Evolutionary conservation across 2,329 filamentous ascomycete species (phyloP).

Genomic region (Pseudogymnoascus sp.): DNA sequence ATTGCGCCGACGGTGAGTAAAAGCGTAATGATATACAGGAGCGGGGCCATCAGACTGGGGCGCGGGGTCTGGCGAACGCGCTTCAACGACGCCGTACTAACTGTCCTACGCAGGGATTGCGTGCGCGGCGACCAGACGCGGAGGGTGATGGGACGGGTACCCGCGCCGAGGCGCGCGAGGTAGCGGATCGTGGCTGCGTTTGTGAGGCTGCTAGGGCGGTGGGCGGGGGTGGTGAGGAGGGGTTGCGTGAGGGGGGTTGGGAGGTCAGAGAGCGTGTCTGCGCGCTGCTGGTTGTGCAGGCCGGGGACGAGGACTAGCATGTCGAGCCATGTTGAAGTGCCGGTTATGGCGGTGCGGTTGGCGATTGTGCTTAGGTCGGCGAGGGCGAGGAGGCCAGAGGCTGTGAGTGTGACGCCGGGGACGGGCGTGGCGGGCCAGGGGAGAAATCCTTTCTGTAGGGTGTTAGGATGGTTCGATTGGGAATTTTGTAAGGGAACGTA

Average conservation of each 20-base stretch:
- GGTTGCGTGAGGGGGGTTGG: slow-evolving; percentile 30
- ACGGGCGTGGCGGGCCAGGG: slow-evolving; percentile 38
- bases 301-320: slow-evolving; percentile 50
- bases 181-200: slow-evolving; percentile 47
- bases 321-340: slow-evolving; percentile 48
- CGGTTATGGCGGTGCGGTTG: slow-evolving; percentile 45
- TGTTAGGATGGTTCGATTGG: not conserved
- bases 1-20: slow-evolving; percentile 37
- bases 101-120: slow-evolving; percentile 4
- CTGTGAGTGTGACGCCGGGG: slow-evolving; percentile 37
- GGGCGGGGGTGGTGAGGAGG: not conserved
- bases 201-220: slow-evolving; percentile 26
- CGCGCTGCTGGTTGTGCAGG: slow-evolving; percentile 51
- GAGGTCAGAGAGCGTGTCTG: slow-evolving; percentile 37
- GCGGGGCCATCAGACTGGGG: slow-evolving; percentile 34
- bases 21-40: slow-evolving; percentile 40
- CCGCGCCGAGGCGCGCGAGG: slow-evolving; percentile 47
- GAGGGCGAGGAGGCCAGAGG: slow-evolving; percentile 48
- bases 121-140: slow-evolving; percentile 37
- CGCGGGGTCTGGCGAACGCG: not conserved
- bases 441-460: slow-evolving; percentile 1
- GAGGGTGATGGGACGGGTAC: slow-evolving; percentile 39
- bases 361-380: slow-evolving; percentile 50
- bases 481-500: not conserved
- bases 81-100: not conserved